Percentiles rank a stretch among this genome's conserved stretches.
These are phyloP conservation scores for Cordyceps javanica DNA, from an alignment of 2,329 filamentous ascomycete species.

Conservation along the genomic window DNA sequence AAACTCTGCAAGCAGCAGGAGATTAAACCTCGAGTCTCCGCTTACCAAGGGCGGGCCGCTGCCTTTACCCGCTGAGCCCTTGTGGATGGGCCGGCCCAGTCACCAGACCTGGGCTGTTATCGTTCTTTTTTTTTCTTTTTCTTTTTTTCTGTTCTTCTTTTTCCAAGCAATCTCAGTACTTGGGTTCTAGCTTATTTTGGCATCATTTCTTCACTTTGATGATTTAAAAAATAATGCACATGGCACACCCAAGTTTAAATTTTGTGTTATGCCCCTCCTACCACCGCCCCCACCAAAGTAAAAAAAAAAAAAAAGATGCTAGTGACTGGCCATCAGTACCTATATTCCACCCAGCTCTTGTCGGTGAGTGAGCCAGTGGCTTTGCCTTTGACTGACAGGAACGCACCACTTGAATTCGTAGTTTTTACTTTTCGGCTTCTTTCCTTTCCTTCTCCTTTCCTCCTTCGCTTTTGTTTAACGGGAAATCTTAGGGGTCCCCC, in stretches of 20 bases:
- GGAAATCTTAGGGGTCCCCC: neutral
- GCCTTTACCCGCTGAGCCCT: neutral
- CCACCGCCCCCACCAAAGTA: neutral
- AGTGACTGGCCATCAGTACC: no score
- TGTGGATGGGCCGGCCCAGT: neutral
- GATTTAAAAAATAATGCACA: no score
- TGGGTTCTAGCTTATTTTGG: no score
- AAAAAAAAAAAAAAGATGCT: no score
- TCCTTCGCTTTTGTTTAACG: neutral
- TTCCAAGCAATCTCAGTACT: no score
- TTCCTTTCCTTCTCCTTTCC: no score
- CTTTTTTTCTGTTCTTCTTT: neutral
- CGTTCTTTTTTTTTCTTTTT: neutral
- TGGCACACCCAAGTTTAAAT: no score
- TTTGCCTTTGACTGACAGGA: neutral
- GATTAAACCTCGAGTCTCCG: slow-evolving; percentile 3
- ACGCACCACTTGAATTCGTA: neutral
- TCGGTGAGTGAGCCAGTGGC: slow-evolving; percentile 7
- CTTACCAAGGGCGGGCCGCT: slow-evolving; percentile 7
- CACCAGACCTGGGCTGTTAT: neutral
- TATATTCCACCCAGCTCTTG: neutral
- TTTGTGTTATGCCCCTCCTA: neutral
- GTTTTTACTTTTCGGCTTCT: no score
- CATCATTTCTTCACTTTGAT: no score
- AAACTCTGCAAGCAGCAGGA: neutral